phyloP scores from a whole-genome alignment of 208 protist species.

The Acanthamoeba rhysodes region DNA sequence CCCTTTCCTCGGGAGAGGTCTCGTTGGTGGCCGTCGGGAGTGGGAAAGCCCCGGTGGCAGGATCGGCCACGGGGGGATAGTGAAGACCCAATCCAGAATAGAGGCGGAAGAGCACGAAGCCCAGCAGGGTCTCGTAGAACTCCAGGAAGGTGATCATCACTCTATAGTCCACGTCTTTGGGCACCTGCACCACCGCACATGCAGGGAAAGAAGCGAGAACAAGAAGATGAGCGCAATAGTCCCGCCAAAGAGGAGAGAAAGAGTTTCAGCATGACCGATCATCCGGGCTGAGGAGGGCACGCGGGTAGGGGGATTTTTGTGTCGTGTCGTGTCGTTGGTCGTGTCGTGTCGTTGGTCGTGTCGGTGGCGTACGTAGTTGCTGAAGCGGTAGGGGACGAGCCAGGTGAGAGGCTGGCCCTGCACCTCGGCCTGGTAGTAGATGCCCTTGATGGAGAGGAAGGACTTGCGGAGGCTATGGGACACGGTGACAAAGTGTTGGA shows the following conservation, averaged over 20 bases:
- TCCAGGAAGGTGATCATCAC: conserved; percentile 98
- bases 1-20: neutral
- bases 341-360: too few species aligned
- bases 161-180: conserved; percentile 96
- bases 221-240: neutral
- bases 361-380: conserved; percentile 89
- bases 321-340: too few species aligned
- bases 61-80: conserved; percentile 31
- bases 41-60: neutral
- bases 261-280: too few species aligned
- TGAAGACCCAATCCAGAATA: conserved; percentile 86
- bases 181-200: conserved; percentile 80
- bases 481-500: conserved; percentile 91
- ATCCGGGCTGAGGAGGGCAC: too few species aligned
- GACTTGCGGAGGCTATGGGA: conserved; percentile 94
- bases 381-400: conserved; percentile 98
- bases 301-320: neutral
- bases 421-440: conserved; percentile 99
- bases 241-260: too few species aligned
- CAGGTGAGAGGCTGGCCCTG: conserved; percentile 97
- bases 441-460: conserved; percentile 99
- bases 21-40: neutral
- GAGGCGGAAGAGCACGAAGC: conserved; percentile 98
- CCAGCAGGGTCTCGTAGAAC: conserved; percentile 97
- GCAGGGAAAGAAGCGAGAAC: neutral